phyloP scores from a whole-genome alignment of 345 rosid genomes.

The Orychophragmus violaceus region DNA sequence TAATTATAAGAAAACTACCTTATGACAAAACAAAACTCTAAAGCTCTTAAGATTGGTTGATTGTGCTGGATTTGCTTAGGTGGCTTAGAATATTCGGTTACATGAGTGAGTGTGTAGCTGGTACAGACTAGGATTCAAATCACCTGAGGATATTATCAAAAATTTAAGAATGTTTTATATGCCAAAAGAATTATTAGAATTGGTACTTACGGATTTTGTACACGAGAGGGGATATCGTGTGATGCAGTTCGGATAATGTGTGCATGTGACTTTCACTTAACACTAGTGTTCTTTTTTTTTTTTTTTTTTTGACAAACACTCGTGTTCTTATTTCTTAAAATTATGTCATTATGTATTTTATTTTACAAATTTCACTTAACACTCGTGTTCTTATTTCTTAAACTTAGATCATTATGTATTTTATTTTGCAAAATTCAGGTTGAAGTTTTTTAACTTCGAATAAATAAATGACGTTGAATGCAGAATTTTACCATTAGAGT shows the following conservation, averaged over 20 bases:
- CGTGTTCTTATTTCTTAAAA: no score
- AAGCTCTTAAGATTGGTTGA: constrained; percentile 8
- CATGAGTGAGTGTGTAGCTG: constrained; percentile 27
- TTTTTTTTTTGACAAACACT: no score
- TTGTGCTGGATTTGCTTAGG: constrained; percentile 14
- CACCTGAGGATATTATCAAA: constrained; percentile 23
- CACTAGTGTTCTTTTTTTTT: constrained; percentile 5
- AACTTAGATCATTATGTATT: no score
- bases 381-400: constrained; percentile 6
- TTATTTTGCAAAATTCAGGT: no score
- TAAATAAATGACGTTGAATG: no score
- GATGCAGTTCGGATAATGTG: constrained; percentile 5
- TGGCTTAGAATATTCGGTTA: constrained; percentile 31
- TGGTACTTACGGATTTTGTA: constrained; percentile 20
- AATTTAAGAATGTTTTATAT: background rate
- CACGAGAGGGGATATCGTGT: constrained; percentile 15
- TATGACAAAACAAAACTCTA: constrained; percentile 21
- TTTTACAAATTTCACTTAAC: background rate
- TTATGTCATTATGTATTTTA: no score
- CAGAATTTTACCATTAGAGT: no score
- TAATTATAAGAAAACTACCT: constrained; percentile 4
- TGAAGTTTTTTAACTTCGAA: no score
- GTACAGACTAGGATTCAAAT: constrained; percentile 26
- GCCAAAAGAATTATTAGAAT: background rate
- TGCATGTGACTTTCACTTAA: constrained; percentile 11